Evolutionary conservation across 345 rosid species (phyloP).

Genomic region (Rhodamnia rubescens): DNA sequence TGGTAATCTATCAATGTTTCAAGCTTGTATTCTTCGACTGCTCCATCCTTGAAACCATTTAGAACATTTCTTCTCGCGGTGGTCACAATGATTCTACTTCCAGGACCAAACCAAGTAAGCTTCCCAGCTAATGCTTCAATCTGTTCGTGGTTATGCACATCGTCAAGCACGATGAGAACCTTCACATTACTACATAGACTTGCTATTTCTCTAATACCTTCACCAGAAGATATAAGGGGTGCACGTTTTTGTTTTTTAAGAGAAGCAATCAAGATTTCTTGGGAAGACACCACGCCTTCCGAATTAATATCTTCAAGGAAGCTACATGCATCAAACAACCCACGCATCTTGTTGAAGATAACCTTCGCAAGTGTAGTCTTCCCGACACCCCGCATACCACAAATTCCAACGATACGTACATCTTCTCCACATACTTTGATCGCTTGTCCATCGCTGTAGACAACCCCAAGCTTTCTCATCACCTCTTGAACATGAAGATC

Average conservation of each 20-base stretch:
- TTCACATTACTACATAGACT: neutral
- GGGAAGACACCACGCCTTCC: too few species aligned
- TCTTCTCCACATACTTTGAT: neutral
- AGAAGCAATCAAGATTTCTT: neutral
- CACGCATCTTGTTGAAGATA: neutral
- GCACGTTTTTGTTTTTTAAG: neutral
- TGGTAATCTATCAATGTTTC: neutral
- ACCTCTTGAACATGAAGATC: neutral
- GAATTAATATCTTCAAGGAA: neutral
- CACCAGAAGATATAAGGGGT: neutral
- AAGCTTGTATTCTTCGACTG: neutral
- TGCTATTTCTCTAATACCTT: neutral
- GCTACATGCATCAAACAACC: neutral
- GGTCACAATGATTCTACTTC: neutral
- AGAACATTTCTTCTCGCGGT: neutral
- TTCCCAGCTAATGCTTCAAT: neutral
- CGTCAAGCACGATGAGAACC: neutral
- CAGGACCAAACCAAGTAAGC: neutral
- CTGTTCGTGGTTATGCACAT: neutral
- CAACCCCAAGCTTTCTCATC: neutral
- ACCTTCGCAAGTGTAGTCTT: neutral
- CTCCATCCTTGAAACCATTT: rapidly evolving
- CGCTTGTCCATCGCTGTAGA: neutral
- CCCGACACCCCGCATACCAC: neutral
- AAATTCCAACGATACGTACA: neutral